These are phyloP conservation scores for Dentipellis sp. DNA, from an alignment of 768 basidiomycete species.

Conservation along the genomic window DNA sequence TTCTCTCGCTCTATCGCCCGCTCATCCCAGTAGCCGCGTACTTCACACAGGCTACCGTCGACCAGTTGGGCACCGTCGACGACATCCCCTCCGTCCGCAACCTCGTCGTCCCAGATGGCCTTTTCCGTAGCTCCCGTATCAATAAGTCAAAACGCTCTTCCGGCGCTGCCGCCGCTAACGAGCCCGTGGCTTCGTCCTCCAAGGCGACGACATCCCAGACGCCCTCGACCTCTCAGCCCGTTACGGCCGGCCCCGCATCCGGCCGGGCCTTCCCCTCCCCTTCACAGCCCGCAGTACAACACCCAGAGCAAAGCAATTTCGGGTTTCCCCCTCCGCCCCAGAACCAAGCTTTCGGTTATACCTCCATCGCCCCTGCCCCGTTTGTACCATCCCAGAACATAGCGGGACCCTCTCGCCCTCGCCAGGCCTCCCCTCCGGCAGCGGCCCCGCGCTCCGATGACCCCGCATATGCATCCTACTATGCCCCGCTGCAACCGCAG, in stretches of 20 bases:
- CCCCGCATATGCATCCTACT: not conserved
- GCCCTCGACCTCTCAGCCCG: not conserved
- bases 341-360: not conserved
- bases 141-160: constrained; percentile 40
- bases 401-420: not conserved
- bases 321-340: not conserved
- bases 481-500: not conserved
- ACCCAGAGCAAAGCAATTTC: not conserved
- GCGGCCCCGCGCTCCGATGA: not conserved
- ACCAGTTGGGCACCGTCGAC: constrained; percentile 64
- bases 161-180: constrained; percentile 38
- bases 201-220: not conserved
- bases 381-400: not conserved
- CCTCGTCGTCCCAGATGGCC: constrained; percentile 61
- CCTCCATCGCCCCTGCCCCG: not conserved
- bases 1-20: not conserved
- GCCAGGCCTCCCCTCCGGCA: not conserved
- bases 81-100: constrained; percentile 58
- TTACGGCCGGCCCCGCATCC: too few species aligned
- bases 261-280: not conserved
- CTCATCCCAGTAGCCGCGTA: constrained; percentile 52
- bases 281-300: not conserved
- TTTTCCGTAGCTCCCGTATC: constrained; percentile 71
- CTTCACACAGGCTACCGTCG: constrained; percentile 71
- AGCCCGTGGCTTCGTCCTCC: constrained; percentile 10